Conservation (phyloP, 2,329 filamentous ascomycete species). For the Aspergillus persii region DNA sequence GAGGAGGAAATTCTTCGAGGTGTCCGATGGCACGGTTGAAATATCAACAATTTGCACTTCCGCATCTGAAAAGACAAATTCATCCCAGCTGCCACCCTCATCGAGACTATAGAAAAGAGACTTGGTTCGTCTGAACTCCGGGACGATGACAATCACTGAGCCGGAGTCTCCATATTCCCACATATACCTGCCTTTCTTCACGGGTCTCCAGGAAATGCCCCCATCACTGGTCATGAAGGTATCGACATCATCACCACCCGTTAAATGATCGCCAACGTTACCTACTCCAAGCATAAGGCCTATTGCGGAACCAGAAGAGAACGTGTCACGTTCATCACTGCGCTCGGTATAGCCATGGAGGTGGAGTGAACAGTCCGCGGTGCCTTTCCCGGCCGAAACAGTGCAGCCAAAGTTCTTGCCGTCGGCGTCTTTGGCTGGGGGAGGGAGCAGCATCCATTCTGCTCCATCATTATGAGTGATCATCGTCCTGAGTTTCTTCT, state of each 20-base stretch:
- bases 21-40: constrained; percentile 84
- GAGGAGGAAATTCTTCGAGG: constrained; percentile 84
- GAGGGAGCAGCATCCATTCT: constrained; percentile 73
- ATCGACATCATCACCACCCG: constrained; percentile 67
- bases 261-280: constrained; percentile 77
- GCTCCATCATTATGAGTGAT: constrained; percentile 97
- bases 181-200: constrained; percentile 83
- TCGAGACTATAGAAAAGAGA: constrained; percentile 73
- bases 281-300: constrained; percentile 89
- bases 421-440: constrained; percentile 69
- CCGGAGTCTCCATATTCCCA: constrained; percentile 98
- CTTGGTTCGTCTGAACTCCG: constrained; percentile 66
- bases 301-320: constrained; percentile 81
- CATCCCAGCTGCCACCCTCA: constrained; percentile 75
- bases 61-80: constrained; percentile 69
- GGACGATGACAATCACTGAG: constrained; percentile 83
- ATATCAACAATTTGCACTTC: constrained; percentile 75
- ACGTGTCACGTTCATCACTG: constrained; percentile 75
- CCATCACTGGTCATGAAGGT: constrained; percentile 91
- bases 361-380: constrained; percentile 76
- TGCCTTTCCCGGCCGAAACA: constrained; percentile 51
- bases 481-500: constrained; percentile 81
- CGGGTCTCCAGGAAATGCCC: constrained; percentile 81
- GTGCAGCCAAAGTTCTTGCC: constrained; percentile 70
- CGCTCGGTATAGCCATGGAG: constrained; percentile 96